Percentiles rank a stretch among this genome's conserved stretches.
Evolutionary conservation across 2,329 filamentous ascomycete species (phyloP).

Genomic region (Zymoseptoria crescenta): DNA sequence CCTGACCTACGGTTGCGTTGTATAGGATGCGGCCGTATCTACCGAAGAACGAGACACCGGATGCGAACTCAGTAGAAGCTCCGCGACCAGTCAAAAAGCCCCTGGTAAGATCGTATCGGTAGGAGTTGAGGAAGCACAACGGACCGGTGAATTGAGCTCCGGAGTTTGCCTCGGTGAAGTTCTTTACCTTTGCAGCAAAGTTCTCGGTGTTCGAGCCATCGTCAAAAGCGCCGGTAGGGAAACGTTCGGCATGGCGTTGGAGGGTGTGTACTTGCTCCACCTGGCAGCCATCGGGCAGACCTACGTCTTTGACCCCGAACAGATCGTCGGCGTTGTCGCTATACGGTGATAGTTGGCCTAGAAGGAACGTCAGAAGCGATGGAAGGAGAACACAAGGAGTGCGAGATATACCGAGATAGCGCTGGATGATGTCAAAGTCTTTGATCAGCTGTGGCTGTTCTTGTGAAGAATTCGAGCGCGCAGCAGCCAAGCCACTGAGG

Average conservation of each 20-base stretch:
- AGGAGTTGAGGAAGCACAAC: constrained; percentile 47
- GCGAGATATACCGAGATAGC: not conserved
- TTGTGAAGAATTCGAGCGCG: not conserved
- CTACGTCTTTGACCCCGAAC: constrained; percentile 43
- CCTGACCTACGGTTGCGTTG: constrained; percentile 41
- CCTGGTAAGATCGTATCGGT: constrained; percentile 41
- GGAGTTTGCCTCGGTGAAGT: constrained; percentile 36
- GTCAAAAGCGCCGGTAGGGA: constrained; percentile 39
- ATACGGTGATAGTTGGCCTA: constrained; percentile 40
- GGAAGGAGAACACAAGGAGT: not conserved
- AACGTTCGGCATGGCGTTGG: constrained; percentile 49
- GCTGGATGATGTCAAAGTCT: not conserved
- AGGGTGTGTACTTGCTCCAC: constrained; percentile 48
- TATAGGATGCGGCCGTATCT: constrained; percentile 48
- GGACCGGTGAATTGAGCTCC: constrained; percentile 38
- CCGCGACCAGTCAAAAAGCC: constrained; percentile 25
- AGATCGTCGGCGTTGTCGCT: constrained; percentile 37
- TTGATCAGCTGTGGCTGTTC: not conserved
- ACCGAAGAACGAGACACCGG: constrained; percentile 48
- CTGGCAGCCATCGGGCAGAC: constrained; percentile 48
- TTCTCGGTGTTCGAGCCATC: constrained; percentile 44
- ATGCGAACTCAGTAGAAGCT: constrained; percentile 34
- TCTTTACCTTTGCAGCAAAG: constrained; percentile 44
- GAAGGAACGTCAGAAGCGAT: not conserved
- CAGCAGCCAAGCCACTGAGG: not conserved